These are phyloP conservation scores for Metschnikowia anglica DNA, from an alignment of 805 yeast species.

Conservation along the genomic window DNA sequence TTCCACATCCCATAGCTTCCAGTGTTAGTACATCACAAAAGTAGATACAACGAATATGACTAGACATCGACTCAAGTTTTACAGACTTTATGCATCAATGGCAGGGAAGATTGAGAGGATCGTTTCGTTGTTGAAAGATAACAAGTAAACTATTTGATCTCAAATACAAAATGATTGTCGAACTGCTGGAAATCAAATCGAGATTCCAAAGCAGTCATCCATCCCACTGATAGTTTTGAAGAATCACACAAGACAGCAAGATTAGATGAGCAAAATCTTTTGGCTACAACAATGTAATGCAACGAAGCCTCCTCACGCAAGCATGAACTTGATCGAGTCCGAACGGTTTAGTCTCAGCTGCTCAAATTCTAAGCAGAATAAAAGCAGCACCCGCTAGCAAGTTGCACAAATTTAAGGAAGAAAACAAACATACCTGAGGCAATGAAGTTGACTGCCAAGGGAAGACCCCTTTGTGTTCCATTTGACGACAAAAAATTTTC, in stretches of 20 bases:
- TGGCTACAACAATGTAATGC: conserved; percentile 10
- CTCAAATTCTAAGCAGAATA: conserved; percentile 23
- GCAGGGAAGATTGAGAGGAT: too few species aligned
- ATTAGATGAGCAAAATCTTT: neutral
- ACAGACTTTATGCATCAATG: too few species aligned
- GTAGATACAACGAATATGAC: neutral
- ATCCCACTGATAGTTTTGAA: too few species aligned
- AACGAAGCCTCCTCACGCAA: conserved; percentile 69
- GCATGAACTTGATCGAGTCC: conserved; percentile 79
- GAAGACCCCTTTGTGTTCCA: conserved; percentile 76
- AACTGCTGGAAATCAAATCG: too few species aligned
- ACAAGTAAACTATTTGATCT: too few species aligned
- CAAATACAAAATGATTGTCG: too few species aligned
- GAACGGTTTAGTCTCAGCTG: conserved; percentile 74
- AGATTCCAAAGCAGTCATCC: too few species aligned
- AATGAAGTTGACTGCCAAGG: conserved; percentile 81
- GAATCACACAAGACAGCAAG: too few species aligned
- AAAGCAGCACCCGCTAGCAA: conserved; percentile 48
- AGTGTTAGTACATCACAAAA: conserved; percentile 15
- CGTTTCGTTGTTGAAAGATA: too few species aligned
- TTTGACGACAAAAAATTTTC: conserved; percentile 71
- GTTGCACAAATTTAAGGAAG: conserved; percentile 11
- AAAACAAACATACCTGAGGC: conserved; percentile 69
- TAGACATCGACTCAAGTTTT: neutral
- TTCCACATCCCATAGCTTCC: conserved; percentile 84